Percentiles rank a stretch among this genome's conserved stretches.
Evolutionary conservation across 345 rosid genomes (phyloP).

Genomic region (Bruguiera sexangula): DNA sequence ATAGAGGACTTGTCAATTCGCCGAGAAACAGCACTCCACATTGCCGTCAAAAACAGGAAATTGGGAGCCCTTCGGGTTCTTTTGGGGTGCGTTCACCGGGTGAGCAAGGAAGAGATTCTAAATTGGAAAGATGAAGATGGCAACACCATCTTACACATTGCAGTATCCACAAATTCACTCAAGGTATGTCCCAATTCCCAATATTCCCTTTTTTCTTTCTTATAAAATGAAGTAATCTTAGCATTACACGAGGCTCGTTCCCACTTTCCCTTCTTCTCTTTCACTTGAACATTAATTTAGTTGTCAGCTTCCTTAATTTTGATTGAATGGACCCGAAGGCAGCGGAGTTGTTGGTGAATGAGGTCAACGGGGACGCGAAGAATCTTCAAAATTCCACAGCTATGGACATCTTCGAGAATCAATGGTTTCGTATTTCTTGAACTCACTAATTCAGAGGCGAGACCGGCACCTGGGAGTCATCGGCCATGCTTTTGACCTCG

Average conservation of each 20-base stretch:
- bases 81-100: not conserved
- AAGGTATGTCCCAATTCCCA: not conserved
- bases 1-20: slow-evolving; percentile 23
- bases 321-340: not conserved
- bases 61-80: slow-evolving; percentile 4
- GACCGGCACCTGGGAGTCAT: not conserved
- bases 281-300: not conserved
- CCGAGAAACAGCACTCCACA: slow-evolving; percentile 23
- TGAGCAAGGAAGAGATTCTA: not conserved
- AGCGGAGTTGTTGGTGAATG: slow-evolving; percentile 6
- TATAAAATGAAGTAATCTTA: not conserved
- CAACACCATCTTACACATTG: slow-evolving; percentile 12
- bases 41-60: slow-evolving; percentile 3
- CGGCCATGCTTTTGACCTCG: not conserved
- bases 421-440: not conserved
- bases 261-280: not conserved
- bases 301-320: too few species aligned
- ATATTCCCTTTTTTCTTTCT: not conserved
- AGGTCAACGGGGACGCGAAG: not conserved
- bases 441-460: not conserved
- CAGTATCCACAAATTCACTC: not conserved
- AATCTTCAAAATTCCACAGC: not conserved
- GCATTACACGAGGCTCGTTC: not conserved
- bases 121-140: slow-evolving; percentile 13
- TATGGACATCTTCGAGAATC: not conserved